Evolutionary conservation across 1,284 basidiomycete species (phyloP).

Genomic region (Neolentinus lepideus): DNA sequence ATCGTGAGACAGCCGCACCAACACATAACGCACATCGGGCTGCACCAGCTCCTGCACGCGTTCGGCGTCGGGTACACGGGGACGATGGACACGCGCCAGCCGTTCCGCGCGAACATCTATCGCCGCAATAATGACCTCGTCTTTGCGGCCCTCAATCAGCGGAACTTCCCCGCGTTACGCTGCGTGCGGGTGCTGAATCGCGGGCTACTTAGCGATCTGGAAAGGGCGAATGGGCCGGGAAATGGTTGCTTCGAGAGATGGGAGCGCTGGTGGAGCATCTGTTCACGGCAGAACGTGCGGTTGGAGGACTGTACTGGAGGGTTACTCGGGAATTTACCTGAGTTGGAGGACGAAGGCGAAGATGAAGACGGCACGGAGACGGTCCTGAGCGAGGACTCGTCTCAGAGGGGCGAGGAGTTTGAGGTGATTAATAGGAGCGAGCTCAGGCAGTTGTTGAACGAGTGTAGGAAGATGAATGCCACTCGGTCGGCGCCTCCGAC

Average conservation of each 20-base stretch:
- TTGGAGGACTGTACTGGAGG: conserved; percentile 66
- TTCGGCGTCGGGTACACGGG: conserved; percentile 53
- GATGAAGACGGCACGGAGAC: conserved; percentile 21
- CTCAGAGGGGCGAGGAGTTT: conserved; percentile 21
- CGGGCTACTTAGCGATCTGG: conserved; percentile 47
- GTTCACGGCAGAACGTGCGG: conserved; percentile 35
- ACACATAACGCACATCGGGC: conserved; percentile 52
- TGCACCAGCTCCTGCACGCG: conserved; percentile 62
- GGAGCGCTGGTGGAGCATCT: conserved; percentile 60
- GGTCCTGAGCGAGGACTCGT: conserved; percentile 18
- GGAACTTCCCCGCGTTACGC: conserved; percentile 53
- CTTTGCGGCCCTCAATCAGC: conserved; percentile 43
- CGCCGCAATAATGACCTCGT: conserved; percentile 59
- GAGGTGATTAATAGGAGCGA: conserved; percentile 25
- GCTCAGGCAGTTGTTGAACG: conserved; percentile 38
- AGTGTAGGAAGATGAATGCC: conserved; percentile 38
- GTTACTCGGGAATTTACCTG: conserved; percentile 48
- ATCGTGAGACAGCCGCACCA: conserved; percentile 38
- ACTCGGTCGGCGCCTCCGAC: not conserved
- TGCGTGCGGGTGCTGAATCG: conserved; percentile 51
- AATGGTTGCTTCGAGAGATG: conserved; percentile 48
- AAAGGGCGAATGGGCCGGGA: conserved; percentile 40
- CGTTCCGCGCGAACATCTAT: conserved; percentile 37
- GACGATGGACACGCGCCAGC: conserved; percentile 31
- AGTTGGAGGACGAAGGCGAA: conserved; percentile 27